Conservation (phyloP, 148 eudicot species). For the Rhododendron mucronatum region DNA sequence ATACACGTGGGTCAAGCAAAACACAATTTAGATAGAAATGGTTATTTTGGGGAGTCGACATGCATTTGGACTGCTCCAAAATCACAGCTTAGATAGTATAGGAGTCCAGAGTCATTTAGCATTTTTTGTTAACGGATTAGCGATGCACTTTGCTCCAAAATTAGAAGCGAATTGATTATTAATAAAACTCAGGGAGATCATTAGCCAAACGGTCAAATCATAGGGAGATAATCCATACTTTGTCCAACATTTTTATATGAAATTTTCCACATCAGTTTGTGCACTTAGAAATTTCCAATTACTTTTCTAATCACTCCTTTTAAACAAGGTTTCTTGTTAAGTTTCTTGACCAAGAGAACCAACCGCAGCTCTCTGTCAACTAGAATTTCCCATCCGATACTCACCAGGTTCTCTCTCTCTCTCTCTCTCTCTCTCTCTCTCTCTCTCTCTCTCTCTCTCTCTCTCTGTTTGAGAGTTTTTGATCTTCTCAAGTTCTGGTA, state of each 20-base stretch:
- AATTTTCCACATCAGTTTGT: background rate
- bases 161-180: no score
- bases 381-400: background rate
- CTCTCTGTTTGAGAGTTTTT: background rate
- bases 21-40: background rate
- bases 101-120: no score
- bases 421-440: background rate
- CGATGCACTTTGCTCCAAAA: no score
- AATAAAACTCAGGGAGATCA: no score
- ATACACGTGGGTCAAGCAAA: no score
- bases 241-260: no score
- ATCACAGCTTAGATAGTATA: no score
- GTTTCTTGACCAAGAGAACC: background rate
- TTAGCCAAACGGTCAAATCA: no score
- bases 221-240: no score
- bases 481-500: background rate
- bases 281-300: background rate
- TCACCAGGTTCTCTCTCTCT: background rate
- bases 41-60: background rate
- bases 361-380: background rate
- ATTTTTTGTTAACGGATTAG: no score
- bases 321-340: background rate
- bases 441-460: slow-evolving; percentile 1
- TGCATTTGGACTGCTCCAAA: background rate
- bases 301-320: background rate